These are phyloP conservation scores for Cercospora citrullina DNA, from an alignment of 2,329 filamentous ascomycete species.

Conservation along the genomic window DNA sequence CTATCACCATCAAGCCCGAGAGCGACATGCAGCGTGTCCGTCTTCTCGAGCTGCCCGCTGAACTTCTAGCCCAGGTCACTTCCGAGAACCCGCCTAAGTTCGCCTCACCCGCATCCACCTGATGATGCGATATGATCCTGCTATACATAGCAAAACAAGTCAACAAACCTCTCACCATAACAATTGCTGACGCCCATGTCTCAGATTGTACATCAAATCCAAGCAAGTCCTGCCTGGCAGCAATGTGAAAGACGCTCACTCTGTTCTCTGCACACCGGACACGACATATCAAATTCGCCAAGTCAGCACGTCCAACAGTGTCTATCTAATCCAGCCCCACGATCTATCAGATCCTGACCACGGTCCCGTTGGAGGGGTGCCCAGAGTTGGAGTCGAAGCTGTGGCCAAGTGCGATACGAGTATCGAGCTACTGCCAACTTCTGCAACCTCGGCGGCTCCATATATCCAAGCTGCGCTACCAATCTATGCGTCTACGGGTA, in stretches of 20 bases:
- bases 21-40: conserved; percentile 55
- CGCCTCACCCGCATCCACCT: conserved; percentile 9
- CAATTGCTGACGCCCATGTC: conserved; percentile 1
- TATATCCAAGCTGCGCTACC: conserved; percentile 44
- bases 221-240: conserved; percentile 31
- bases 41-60: conserved; percentile 61
- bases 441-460: conserved; percentile 39
- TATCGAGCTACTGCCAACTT: conserved; percentile 43
- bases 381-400: conserved; percentile 41
- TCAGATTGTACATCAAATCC: conserved; percentile 46
- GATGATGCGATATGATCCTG: neutral
- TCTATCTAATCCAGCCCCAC: conserved; percentile 54
- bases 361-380: conserved; percentile 23
- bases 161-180: neutral
- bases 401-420: conserved; percentile 48
- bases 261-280: conserved; percentile 60
- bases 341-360: conserved; percentile 19
- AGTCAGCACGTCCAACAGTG: conserved; percentile 65
- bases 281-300: conserved; percentile 62
- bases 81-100: conserved; percentile 39
- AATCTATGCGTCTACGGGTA: conserved; percentile 40
- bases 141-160: neutral
- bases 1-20: conserved; percentile 45
- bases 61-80: conserved; percentile 56
- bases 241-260: conserved; percentile 40